Base-by-base conservation (phyloP, 345 rosid species). In the Eucalyptus lansdowneana region DNA sequence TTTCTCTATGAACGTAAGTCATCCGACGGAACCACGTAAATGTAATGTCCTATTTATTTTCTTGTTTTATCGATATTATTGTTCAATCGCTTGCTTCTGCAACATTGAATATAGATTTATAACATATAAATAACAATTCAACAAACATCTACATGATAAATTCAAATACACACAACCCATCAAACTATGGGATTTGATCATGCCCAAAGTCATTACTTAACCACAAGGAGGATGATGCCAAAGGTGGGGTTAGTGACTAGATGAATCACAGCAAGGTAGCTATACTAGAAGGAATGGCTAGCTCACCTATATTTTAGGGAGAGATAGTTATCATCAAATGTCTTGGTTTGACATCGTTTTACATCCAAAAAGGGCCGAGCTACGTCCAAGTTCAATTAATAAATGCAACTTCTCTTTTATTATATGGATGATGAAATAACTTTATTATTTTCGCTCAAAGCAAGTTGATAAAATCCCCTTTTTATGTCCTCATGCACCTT, bases 21-120 rank as follows among this genome's bases (percentile, higher is more conserved):
- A 56, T 24, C 6, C 0, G 0, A 9, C 3, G 6, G 0, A 24
- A 56, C 27, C 62, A 56, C 6, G 11, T 22, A 22, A 56, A 56
- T 56, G 3, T 56, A 21, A 21, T 22, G 6, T 56, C 13, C 27
- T 22, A 56, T 22, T 22, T 22, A 56, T 56, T 56, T 22, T 56
- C 12, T 56, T 56, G 12, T 4, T 9, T 56, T 22, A 22, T 24
- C 27, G 3, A 56, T 56, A 56, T 9, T 56, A 56, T 56, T 56
- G 27, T 56, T 56, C 12, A 56, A 56, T 56, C 27, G 0, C 3
- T 56, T 56, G 29, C 29, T 56, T 56, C 27, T 2, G 3, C 62
- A 56, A 56, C 62, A 56, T 24, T 56, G 12, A 21, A 24, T 24
- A 56, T 24, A 56, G 62, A 56, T 22, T 56, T 56, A 21, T 56